Percentiles rank a stretch among this genome's conserved stretches.
Conservation (phyloP, 352 stramenopile species). For the Pythium volutum region DNA sequence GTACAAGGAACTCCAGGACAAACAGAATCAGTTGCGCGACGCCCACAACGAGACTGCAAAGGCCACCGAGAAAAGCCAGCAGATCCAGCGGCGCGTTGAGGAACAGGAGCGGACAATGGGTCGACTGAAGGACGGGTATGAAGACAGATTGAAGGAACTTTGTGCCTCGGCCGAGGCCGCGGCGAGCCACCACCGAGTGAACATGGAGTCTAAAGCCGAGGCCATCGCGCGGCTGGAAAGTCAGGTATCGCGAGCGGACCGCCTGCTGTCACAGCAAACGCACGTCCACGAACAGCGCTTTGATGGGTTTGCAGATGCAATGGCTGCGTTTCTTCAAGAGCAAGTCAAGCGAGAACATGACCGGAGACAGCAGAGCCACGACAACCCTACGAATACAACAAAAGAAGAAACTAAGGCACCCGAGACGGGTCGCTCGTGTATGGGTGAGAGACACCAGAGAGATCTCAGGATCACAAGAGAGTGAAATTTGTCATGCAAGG, state of each 20-base stretch:
- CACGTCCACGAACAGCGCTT: constrained; percentile 56
- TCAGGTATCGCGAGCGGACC: constrained; percentile 43
- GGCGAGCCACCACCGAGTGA: constrained; percentile 28
- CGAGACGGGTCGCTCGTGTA: constrained; percentile 3
- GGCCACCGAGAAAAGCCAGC: constrained; percentile 42
- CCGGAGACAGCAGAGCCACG: constrained; percentile 26
- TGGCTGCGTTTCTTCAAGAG: constrained; percentile 51
- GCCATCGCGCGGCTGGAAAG: constrained; percentile 35
- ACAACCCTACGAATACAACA: not conserved
- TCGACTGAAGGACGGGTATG: constrained; percentile 39
- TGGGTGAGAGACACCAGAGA: not conserved
- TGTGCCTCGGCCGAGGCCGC: constrained; percentile 25
- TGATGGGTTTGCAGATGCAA: constrained; percentile 50
- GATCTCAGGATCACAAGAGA: not conserved
- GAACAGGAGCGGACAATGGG: constrained; percentile 36
- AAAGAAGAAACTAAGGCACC: not conserved
- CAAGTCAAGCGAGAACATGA: constrained; percentile 45
- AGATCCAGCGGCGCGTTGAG: constrained; percentile 36
- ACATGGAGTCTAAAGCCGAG: constrained; percentile 32
- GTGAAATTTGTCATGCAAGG: not conserved
- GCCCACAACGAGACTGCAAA: constrained; percentile 34
- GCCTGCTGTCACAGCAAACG: constrained; percentile 34
- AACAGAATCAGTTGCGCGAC: constrained; percentile 31
- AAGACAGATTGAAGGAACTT: constrained; percentile 40
- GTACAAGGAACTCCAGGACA: constrained; percentile 41